A percentile compares a stretch with the other conserved stretches of the same genome.
Conservation (phyloP, 2,329 filamentous ascomycete genomes). For the Diaporthe sp. region DNA sequence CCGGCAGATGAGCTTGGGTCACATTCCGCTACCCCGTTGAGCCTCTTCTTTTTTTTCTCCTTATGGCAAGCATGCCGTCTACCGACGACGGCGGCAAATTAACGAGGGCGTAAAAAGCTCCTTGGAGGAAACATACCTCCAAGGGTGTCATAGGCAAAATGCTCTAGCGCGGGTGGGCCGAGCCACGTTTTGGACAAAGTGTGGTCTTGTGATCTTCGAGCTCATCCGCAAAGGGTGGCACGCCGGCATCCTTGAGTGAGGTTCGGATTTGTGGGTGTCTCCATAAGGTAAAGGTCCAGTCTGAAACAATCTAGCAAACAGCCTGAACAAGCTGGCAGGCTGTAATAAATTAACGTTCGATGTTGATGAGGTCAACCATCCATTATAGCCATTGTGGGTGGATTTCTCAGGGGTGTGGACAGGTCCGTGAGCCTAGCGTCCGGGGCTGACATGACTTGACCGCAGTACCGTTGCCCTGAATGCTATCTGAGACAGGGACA, state of each 20-base stretch:
- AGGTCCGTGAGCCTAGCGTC: not conserved
- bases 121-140: not conserved
- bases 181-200: slow-evolving; percentile 5
- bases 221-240: not conserved
- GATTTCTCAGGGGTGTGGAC: not conserved
- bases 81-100: slow-evolving; percentile 8
- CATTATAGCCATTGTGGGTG: slow-evolving; percentile 1
- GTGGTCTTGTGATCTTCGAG: not conserved
- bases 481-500: slow-evolving; percentile 23
- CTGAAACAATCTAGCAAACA: slow-evolving; percentile 29
- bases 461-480: slow-evolving; percentile 9
- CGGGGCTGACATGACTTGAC: slow-evolving; percentile 2
- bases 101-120: slow-evolving; percentile 5
- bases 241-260: not conserved
- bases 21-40: slow-evolving; percentile 18
- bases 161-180: slow-evolving; percentile 3
- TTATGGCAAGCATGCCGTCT: slow-evolving; percentile 9
- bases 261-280: slow-evolving; percentile 19
- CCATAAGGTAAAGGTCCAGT: slow-evolving; percentile 2
- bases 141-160: not conserved
- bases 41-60: slow-evolving; percentile 20
- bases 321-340: slow-evolving; percentile 20
- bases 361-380: slow-evolving; percentile 13
- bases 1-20: slow-evolving; percentile 22
- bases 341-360: slow-evolving; percentile 13